These are phyloP conservation scores for Brassica balearica DNA, from an alignment of 441 rosid genomes.

Conservation along the genomic window DNA sequence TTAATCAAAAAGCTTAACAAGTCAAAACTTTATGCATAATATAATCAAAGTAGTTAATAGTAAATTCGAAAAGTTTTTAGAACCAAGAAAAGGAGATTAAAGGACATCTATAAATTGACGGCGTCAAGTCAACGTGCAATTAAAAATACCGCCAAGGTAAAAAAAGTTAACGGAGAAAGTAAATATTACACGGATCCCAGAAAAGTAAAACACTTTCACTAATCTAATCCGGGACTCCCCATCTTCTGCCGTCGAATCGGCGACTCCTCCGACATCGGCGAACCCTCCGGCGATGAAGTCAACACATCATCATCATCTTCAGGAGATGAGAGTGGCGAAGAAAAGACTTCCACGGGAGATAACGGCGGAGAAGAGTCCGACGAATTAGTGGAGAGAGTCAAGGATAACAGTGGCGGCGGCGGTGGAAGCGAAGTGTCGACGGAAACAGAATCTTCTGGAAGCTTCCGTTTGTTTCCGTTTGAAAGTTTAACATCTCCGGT, in stretches of 20 bases:
- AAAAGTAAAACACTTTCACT: conserved; percentile 24
- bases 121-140: conserved; percentile 48
- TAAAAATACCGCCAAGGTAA: conserved; percentile 32
- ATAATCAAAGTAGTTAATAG: background rate
- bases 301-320: conserved; percentile 29
- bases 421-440: conserved; percentile 44
- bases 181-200: conserved; percentile 40
- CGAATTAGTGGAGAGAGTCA: conserved; percentile 47
- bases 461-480: conserved; percentile 60
- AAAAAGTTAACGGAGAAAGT: conserved; percentile 42
- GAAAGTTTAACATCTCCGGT: conserved; percentile 48
- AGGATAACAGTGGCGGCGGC: conserved; percentile 24
- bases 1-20: background rate
- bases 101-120: conserved; percentile 43
- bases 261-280: conserved; percentile 33
- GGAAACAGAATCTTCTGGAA: conserved; percentile 46
- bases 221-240: conserved; percentile 44
- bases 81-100: conserved; percentile 12
- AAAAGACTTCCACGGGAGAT: conserved; percentile 45
- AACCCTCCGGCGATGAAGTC: conserved; percentile 23
- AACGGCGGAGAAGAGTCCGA: conserved; percentile 49
- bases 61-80: conserved; percentile 18
- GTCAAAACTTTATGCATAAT: background rate
- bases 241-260: conserved; percentile 40
- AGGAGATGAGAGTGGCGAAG: conserved; percentile 36